These are phyloP conservation scores for Colletotrichum shisoi DNA, from an alignment of 2,329 filamentous ascomycete species.

Conservation along the genomic window DNA sequence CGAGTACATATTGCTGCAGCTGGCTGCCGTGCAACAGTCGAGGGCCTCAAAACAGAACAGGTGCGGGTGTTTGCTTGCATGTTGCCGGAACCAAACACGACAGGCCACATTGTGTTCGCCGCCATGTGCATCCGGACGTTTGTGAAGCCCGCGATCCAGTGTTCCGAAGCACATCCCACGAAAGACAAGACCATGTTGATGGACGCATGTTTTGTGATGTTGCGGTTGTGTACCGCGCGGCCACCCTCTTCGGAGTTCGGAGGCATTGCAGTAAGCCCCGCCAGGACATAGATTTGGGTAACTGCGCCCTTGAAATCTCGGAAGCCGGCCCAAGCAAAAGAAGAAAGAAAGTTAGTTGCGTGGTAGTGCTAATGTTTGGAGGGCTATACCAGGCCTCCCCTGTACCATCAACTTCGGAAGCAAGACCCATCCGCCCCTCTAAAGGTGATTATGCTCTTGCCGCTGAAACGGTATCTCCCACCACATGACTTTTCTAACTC, in stretches of 20 bases:
- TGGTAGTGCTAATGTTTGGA: conserved; percentile 4
- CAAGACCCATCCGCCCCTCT: conserved; percentile 9
- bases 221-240: conserved; percentile 17
- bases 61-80: conserved; percentile 4
- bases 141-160: not conserved
- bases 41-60: conserved; percentile 32
- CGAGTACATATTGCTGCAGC: conserved; percentile 25
- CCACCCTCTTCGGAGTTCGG: conserved; percentile 19
- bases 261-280: conserved; percentile 15
- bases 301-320: not conserved
- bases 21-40: conserved; percentile 32
- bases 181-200: conserved; percentile 7
- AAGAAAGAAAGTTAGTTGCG: not conserved
- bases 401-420: not conserved
- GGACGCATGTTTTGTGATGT: conserved; percentile 24
- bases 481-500: conserved; percentile 11
- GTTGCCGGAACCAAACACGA: conserved; percentile 6
- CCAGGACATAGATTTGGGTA: conserved; percentile 14
- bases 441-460: not conserved
- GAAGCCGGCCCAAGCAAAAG: not conserved
- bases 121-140: not conserved
- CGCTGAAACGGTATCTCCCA: conserved; percentile 33
- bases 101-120: not conserved
- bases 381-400: conserved; percentile 30
- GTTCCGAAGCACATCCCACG: conserved; percentile 3